A percentile compares a stretch with the other conserved stretches of the same genome.
Evolutionary conservation across 202 grass and related monocot genomes (phyloP).

Genomic region (Elaeis oleifera): DNA sequence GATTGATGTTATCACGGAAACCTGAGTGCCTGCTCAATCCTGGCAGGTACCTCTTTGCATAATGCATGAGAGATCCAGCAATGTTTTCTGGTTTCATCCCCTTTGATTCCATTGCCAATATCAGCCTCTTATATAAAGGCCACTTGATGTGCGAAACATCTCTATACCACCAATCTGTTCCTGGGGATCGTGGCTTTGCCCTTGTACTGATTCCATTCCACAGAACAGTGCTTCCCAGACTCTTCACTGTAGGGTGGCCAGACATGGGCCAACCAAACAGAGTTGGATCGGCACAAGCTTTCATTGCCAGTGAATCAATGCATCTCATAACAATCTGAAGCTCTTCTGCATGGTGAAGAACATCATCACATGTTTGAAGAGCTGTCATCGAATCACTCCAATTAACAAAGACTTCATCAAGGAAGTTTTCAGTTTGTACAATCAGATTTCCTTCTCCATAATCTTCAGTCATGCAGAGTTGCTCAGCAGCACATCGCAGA

Average conservation of each 20-base stretch:
- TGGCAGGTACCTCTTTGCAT: slow-evolving; percentile 52
- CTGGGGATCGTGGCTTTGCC: slow-evolving; percentile 29
- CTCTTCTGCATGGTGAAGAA: slow-evolving; percentile 46
- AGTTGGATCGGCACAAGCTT: slow-evolving; percentile 62
- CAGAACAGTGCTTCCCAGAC: slow-evolving; percentile 30
- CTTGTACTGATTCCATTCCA: slow-evolving; percentile 49
- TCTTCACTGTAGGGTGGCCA: slow-evolving; percentile 33
- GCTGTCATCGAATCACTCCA: slow-evolving; percentile 48
- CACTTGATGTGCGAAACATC: slow-evolving; percentile 42
- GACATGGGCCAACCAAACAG: slow-evolving; percentile 57
- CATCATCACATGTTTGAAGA: slow-evolving; percentile 42
- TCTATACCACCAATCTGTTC: slow-evolving; percentile 66
- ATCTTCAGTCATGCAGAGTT: slow-evolving; percentile 54
- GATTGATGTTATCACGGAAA: slow-evolving; percentile 1
- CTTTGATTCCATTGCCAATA: slow-evolving; percentile 42
- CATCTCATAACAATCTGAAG: slow-evolving; percentile 47
- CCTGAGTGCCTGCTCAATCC: slow-evolving; percentile 32
- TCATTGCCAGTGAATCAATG: slow-evolving; percentile 63
- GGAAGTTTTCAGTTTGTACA: slow-evolving; percentile 41
- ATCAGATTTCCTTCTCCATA: slow-evolving; percentile 55
- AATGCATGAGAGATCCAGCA: slow-evolving; percentile 58
- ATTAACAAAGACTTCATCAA: slow-evolving; percentile 34
- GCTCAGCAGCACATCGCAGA: slow-evolving; percentile 52
- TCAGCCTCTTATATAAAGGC: slow-evolving; percentile 61
- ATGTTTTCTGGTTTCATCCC: slow-evolving; percentile 49